phyloP scores from a whole-genome alignment of 1,139 yeast genomes.

The Lodderomyces beijingensis region DNA sequence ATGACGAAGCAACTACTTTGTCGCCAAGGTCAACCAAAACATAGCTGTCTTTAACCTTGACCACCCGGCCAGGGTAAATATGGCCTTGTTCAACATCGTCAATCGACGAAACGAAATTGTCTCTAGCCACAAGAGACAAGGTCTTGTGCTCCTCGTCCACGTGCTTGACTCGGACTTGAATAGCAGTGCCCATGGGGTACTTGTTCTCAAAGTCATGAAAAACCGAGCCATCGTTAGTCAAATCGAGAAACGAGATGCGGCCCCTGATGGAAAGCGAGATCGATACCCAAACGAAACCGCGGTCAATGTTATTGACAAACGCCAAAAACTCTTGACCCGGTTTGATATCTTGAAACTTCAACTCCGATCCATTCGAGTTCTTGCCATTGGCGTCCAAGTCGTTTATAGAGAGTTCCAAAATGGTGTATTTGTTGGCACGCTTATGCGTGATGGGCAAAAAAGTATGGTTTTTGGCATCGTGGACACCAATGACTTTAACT shows the following conservation, averaged over 20 bases:
- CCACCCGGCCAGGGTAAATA: constrained; percentile 59
- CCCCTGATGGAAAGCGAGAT: constrained; percentile 69
- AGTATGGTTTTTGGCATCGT: constrained; percentile 66
- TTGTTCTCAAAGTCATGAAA: constrained; percentile 49
- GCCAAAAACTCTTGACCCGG: constrained; percentile 44
- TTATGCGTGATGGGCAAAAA: constrained; percentile 68
- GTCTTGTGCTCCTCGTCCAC: constrained; percentile 52
- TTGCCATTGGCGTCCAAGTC: constrained; percentile 22
- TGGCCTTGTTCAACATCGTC: constrained; percentile 57
- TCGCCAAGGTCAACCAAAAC: constrained; percentile 67
- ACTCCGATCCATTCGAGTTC: constrained; percentile 22
- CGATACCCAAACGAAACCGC: constrained; percentile 63
- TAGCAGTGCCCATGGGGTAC: constrained; percentile 69
- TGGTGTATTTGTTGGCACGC: constrained; percentile 46
- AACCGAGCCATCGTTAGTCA: constrained; percentile 51
- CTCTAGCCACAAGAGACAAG: constrained; percentile 50
- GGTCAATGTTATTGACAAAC: constrained; percentile 51
- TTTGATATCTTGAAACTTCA: constrained; percentile 35
- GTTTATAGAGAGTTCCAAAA: constrained; percentile 64
- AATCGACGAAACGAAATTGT: constrained; percentile 33
- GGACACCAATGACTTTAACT: constrained; percentile 73
- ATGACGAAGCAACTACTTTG: constrained; percentile 60
- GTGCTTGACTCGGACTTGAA: constrained; percentile 54
- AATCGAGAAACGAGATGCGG: constrained; percentile 61
- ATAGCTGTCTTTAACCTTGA: constrained; percentile 57